Base-by-base conservation (phyloP, 2,329 filamentous ascomycete species). In the Arthrobotrys sinensis region DNA sequence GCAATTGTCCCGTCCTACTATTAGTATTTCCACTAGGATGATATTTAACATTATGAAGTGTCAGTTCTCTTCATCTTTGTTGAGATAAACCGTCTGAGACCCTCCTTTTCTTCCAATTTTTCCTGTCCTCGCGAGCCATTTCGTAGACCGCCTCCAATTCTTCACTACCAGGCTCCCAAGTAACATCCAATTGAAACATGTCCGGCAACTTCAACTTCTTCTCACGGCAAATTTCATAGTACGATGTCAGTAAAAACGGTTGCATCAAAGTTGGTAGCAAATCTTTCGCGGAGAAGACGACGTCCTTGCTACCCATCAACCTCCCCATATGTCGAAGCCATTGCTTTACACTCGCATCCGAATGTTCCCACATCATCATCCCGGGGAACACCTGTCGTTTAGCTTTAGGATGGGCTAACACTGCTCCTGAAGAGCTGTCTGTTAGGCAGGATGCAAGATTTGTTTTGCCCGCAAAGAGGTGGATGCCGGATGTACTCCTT, bases 161-260 rank as follows among this genome's bases (percentile, higher is more conserved):
- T 32, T 63, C 52, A 11, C 36, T 76, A 12, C 50, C 55, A 11
- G 80, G 80, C 55, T 80, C 80, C 80, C 81, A 81, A 2, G 68
- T 72, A 63, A 81, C 57, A 70, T 81, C 80, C 73, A 79, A 79
- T 62, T 81, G 81, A 69, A 82, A 82, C 80, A 82, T 81, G 40
- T 80, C 78, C 8, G 81, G 76, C 65, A 82, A n/a, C 40, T 70
- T 79, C 55, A 81, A 55, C 11, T 63, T 50, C 57, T 79, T 69
- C 57, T 82, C 80, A 16, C 80, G 75, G 50, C 81, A 81, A 28
- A 82, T 82, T 53, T 81, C 80, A 62, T 82, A 83, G 60, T 83
- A 83, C 24, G 81, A 80, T 16, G 82, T 83, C 24, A 83, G 63
- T 38, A 83, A 62, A 63, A 83, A 82, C 32, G 82, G 82, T 66